Conservation (phyloP, 2,329 filamentous ascomycete genomes). For the Waltergamsia citrina region DNA sequence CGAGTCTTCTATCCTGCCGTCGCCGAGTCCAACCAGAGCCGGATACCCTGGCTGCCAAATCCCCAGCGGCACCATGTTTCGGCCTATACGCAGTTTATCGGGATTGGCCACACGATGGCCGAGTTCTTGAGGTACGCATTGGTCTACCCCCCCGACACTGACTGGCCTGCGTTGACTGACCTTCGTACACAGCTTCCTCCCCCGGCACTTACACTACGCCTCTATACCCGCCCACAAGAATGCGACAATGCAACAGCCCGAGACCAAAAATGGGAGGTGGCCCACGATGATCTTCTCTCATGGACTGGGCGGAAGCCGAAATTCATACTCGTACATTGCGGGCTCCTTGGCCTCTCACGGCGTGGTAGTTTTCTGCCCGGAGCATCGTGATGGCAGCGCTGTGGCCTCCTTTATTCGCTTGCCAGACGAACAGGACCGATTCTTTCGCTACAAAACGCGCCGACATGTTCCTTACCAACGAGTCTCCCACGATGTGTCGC, state of each 20-base stretch:
- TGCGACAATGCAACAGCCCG: conserved; percentile 48
- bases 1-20: conserved; percentile 73
- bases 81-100: conserved; percentile 69
- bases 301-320: conserved; percentile 70
- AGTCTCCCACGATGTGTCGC: conserved; percentile 52
- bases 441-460: conserved; percentile 14
- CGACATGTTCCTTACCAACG: conserved; percentile 35
- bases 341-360: conserved; percentile 75
- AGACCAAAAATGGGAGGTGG: conserved; percentile 48
- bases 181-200: conserved; percentile 61
- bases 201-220: conserved; percentile 63
- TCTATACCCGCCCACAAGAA: conserved; percentile 66
- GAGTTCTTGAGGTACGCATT: conserved; percentile 52
- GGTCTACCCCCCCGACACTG: too few relatives aligned
- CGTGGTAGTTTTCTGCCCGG: conserved; percentile 69
- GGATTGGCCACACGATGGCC: conserved; percentile 48
- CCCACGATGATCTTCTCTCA: conserved; percentile 82
- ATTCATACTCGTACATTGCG: conserved; percentile 76
- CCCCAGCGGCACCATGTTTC: conserved; percentile 67
- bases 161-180: neutral
- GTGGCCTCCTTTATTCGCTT: conserved; percentile 64
- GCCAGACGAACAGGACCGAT: conserved; percentile 34
- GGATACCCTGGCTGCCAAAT: conserved; percentile 66
- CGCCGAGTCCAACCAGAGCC: conserved; percentile 40
- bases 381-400: conserved; percentile 75